Base-by-base conservation (phyloP, 345 rosid species). In the Bruguiera parviflora region DNA sequence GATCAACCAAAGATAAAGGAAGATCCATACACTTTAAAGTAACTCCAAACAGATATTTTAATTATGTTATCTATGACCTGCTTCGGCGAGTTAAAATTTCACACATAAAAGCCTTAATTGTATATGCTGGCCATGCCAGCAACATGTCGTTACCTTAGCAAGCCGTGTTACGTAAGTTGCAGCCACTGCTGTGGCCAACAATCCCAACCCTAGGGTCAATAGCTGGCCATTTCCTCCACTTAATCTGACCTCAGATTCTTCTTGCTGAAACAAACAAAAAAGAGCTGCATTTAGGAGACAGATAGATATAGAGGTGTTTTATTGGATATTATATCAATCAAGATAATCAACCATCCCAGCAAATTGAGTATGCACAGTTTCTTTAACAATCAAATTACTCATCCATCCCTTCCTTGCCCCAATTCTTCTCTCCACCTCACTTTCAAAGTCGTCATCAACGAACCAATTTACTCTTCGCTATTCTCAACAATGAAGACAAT, bases 131-230 rank as follows among this genome's bases (percentile, higher is more conserved):
- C 37, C 43, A 21, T 29, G 20, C 16, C 6, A 61, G 5, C 32
- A 43, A 18, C 6, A 20, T 31, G 24, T 25, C 20, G 43, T 75
- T 81, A 90, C 99, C 96, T 92, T 88, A 16, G 99, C 96, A 69
- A 95, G 96, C 75, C 79, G 83, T 6, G 97, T 86, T 53, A 95
- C 96, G 56, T 95, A 95, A 65, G 94, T 77, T 55, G 90, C 99
- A 32, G 96, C 97, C 60, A 95, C 51, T 63, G 94, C 99, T 53
- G 96, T 92, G 33, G 75, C 90, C 80, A 95, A 61, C 61, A 95
- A 82, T 73, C 97, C 96, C 31, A 90, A 39, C n/a, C 93, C 99
- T 16, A 95, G 89, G 16, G 96, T 92, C 80, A 84, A 71, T 21
- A 95, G 77, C 84, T 86, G 88, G 49, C 90, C 82, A 62, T 86